A percentile compares a stretch with the other conserved stretches of the same genome.
These are phyloP conservation scores for Scutellaria minor DNA, from an alignment of 257 asterid species.

Conservation along the genomic window DNA sequence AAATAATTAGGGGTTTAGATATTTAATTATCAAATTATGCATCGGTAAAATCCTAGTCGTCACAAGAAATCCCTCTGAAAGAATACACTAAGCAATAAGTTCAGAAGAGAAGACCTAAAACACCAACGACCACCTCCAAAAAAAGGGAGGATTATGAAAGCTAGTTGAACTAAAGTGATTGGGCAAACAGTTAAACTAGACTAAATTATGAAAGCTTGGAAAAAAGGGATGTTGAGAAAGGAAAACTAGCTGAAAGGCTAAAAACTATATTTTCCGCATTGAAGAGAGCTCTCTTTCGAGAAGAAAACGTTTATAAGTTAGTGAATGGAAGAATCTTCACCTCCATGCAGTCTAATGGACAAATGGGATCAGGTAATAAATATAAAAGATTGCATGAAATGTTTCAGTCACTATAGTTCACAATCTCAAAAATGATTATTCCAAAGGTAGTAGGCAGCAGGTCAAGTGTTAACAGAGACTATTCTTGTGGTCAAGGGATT, in stretches of 20 bases:
- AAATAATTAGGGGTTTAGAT: too few relatives aligned
- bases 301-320: conserved; percentile 6
- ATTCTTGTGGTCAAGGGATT: conserved; percentile 1
- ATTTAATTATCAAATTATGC: too few relatives aligned
- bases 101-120: too few relatives aligned
- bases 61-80: too few relatives aligned
- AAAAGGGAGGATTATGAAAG: too few relatives aligned
- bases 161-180: conserved; percentile 15
- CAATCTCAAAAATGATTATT: conserved; percentile 14
- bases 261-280: neutral
- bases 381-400: conserved; percentile 3
- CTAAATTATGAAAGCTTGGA: conserved; percentile 12
- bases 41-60: too few relatives aligned
- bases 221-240: conserved; percentile 3
- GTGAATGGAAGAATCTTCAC: conserved; percentile 22
- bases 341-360: conserved; percentile 19
- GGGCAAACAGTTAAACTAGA: neutral
- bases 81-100: too few relatives aligned
- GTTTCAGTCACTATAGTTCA: conserved; percentile 1
- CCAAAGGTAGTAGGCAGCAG: conserved; percentile 16
- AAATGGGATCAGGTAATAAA: conserved; percentile 19
- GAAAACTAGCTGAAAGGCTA: conserved; percentile 19
- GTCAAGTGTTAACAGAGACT: neutral
- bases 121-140: too few relatives aligned
- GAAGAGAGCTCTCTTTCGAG: conserved; percentile 4